A percentile compares a stretch with the other conserved stretches of the same genome.
phyloP scores from a whole-genome alignment of 2,329 filamentous ascomycete genomes.

The Orbilia quercus region DNA sequence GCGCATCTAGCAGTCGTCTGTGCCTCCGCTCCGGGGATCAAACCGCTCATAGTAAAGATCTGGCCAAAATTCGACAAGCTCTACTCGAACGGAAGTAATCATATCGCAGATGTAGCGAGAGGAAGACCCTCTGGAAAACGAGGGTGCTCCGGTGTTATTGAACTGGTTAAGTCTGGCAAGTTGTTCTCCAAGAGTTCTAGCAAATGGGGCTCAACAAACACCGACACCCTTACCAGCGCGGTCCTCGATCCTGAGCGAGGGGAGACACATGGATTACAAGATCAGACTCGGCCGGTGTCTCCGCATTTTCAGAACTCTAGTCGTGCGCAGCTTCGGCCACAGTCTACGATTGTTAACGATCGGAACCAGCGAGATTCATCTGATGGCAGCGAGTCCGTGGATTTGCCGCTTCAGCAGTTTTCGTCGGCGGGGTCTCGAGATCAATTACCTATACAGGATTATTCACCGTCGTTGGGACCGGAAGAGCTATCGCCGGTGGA shows the following conservation, averaged over 20 bases:
- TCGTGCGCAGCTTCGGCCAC: slow-evolving; percentile 3
- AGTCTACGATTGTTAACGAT: neutral
- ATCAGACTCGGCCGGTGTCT: slow-evolving; percentile 1
- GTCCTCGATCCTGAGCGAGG: slow-evolving; percentile 23
- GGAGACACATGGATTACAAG: slow-evolving; percentile 10
- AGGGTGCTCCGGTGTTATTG: slow-evolving; percentile 2
- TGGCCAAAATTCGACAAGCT: slow-evolving; percentile 51
- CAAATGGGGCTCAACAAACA: slow-evolving; percentile 32
- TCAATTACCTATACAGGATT: slow-evolving; percentile 27
- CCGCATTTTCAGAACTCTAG: slow-evolving; percentile 11
- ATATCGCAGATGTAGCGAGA: neutral
- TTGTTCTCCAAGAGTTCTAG: slow-evolving; percentile 28
- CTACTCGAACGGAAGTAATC: slow-evolving; percentile 5
- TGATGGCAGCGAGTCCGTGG: slow-evolving; percentile 18
- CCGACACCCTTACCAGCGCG: slow-evolving; percentile 23
- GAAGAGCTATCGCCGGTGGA: slow-evolving; percentile 21
- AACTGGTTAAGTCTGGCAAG: slow-evolving; percentile 24
- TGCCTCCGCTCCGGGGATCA: slow-evolving; percentile 40
- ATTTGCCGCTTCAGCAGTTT: slow-evolving; percentile 33
- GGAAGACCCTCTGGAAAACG: neutral
- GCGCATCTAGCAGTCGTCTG: slow-evolving; percentile 34
- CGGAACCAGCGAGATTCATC: slow-evolving; percentile 15
- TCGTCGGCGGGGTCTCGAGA: slow-evolving; percentile 25
- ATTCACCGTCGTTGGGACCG: slow-evolving; percentile 12
- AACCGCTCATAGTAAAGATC: slow-evolving; percentile 30